Base-by-base conservation (phyloP, 169 alveolate genomes). In the Plasmodium gallinaceum region DNA sequence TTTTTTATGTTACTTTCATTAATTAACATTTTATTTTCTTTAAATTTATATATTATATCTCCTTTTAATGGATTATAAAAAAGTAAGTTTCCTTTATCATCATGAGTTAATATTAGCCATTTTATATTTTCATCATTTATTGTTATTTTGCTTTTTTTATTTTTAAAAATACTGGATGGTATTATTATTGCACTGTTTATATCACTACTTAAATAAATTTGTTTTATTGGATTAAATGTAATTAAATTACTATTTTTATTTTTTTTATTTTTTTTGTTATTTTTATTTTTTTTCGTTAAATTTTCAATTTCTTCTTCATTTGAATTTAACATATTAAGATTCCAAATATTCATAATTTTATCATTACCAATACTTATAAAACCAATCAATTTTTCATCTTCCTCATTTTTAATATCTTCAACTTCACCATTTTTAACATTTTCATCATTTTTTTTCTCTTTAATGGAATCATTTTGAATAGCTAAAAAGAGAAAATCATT, bases 21-120 rank as follows among this genome's bases (percentile, higher is more conserved):
- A 60, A 70, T 46, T 54, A 61, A 5, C 9, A 8, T 16, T 85
- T 18, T 43, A 85, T 85, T 70, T 58, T 71, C 92, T 39, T 70
- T 60, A 70, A 70, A 85, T 61, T 85, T 69, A 43, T 45, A 85
- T 39, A 85, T 45, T 10, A 85, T 61, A 39, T 85, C 61, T 70
- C 76, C 92, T 26, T 70, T 61, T 58, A 85, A 6, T 14, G 92
- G 92, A 37, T 85, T 85, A 42, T 85, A 85, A 69, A 85, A 58
- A 69, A 70, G 58, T 48, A 85, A 16, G 42, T 69, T 61, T 43
- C 92, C 92, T 12, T 48, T 22, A 32, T 16, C 42, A 32, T 85
- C 87, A 70, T 85, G 92, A 7, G 87, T 71, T 48, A 85, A 48
- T 51, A 85, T 85, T 70, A 85, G 22, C 92, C 92, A 85, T 85